phyloP scores from a whole-genome alignment of 768 basidiomycete species.

The Asterophora lycoperdoides region DNA sequence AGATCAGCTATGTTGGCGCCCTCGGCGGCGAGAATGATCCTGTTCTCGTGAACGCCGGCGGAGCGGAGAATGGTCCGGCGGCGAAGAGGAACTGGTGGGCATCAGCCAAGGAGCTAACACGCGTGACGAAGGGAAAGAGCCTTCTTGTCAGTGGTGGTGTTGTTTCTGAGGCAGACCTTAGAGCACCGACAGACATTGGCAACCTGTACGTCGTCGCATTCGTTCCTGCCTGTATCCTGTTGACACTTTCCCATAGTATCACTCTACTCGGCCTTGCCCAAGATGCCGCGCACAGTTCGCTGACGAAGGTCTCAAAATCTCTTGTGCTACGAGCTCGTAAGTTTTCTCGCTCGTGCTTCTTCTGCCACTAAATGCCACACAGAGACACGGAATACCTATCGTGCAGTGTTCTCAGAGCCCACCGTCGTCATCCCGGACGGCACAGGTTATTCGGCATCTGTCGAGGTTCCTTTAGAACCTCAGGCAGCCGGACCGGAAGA shows the following conservation, averaged over 20 bases:
- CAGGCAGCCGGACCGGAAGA: background rate
- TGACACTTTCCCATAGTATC: constrained; percentile 38
- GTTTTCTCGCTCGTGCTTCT: constrained; percentile 23
- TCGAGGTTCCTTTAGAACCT: too few species aligned
- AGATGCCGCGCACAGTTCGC: constrained; percentile 60
- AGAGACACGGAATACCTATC: constrained; percentile 82
- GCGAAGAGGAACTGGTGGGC: constrained; percentile 87
- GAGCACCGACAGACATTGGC: constrained; percentile 68
- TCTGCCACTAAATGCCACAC: constrained; percentile 2
- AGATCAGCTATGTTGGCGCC: constrained; percentile 74
- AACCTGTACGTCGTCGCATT: constrained; percentile 55
- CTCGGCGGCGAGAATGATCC: constrained; percentile 58
- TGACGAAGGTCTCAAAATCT: constrained; percentile 59
- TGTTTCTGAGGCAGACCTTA: constrained; percentile 52
- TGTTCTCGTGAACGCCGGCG: constrained; percentile 39
- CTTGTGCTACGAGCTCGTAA: constrained; percentile 69
- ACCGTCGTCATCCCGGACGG: constrained; percentile 52
- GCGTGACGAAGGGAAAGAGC: constrained; percentile 79
- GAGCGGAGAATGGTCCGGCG: constrained; percentile 45
- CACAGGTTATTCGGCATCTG: too few species aligned
- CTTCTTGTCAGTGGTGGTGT: constrained; percentile 71
- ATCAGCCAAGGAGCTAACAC: constrained; percentile 65
- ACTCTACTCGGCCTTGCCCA: constrained; percentile 64
- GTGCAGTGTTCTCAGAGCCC: constrained; percentile 76
- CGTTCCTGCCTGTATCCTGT: background rate